These are phyloP conservation scores for Ogataea henricii DNA, from an alignment of 805 yeast genomes.

Conservation along the genomic window DNA sequence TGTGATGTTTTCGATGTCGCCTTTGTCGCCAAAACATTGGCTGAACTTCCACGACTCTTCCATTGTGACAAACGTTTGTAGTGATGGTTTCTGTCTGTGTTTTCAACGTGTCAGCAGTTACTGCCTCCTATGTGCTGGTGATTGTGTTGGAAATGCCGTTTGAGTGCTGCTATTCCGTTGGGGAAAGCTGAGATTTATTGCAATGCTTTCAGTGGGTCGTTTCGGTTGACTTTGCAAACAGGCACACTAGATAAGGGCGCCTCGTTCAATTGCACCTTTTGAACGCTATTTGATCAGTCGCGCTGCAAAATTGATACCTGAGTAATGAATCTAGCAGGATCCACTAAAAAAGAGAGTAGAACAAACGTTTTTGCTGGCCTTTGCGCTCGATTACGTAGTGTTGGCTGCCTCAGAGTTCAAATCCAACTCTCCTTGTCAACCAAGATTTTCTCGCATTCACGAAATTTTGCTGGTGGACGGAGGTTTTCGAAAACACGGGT, in stretches of 20 bases:
- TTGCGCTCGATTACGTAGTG: not conserved
- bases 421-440: conserved; percentile 2
- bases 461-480: conserved; percentile 6
- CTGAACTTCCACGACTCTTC: conserved; percentile 76
- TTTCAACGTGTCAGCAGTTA: too few relatives aligned
- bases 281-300: not conserved
- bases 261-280: conserved; percentile 1
- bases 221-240: conserved; percentile 3
- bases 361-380: not conserved
- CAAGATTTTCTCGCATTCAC: conserved; percentile 5
- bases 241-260: conserved; percentile 7
- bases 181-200: not conserved
- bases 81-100: not conserved
- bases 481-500: not conserved
- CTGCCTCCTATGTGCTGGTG: not conserved
- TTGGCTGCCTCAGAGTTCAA: not conserved
- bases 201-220: not conserved
- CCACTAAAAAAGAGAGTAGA: not conserved
- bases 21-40: conserved; percentile 98
- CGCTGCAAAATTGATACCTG: not conserved
- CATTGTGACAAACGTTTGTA: conserved; percentile 15
- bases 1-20: conserved; percentile 91
- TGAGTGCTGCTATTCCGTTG: not conserved
- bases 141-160: not conserved
- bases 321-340: not conserved